Evolutionary conservation across 495 filamentous ascomycete genomes (phyloP), one percentile per base, ranked within the genome.

Genomic region (Bombardia bombarda): DNA sequence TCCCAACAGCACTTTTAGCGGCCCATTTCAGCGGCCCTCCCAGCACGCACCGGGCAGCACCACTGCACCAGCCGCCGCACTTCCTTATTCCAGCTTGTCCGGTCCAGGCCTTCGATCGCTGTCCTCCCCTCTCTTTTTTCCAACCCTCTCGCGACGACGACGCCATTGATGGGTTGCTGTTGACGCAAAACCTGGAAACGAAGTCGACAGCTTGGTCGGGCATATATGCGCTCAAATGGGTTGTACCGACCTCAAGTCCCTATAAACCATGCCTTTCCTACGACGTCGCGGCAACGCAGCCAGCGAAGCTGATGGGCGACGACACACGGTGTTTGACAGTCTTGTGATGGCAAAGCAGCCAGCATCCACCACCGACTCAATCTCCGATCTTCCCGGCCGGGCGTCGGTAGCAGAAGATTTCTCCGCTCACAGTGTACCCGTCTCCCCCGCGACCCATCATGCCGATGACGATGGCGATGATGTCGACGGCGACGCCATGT

Each of bases 251-350:
- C 50, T 58, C 54, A 41, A n/a, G 34, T 32, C 40, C 35, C 60
- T 46, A 49, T 55, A 57, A 49, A 47, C 46, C 48, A 73, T 73
- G 69, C 69, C 69, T 42, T 72, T 73, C 46, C 52, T 73, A 53
- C 68, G 68, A 56, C 67, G 69, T 43, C 69, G 69, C 50, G 69
- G 67, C 49, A 65, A 63, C 52, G 60, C 62, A 56, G 67, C 62
- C 52, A 73, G 68, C 57, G 69, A 73, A 48, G 61, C 61, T 41
- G 68, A 72, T 43, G 72, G 69, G 59, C 65, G 68, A 46, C 67
- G 68, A 18, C 66, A 69, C 44, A 62, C 67, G 24, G 52, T 67
- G 39, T 38, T 67, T 14, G 53, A 64, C 51, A 49, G 53, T 41
- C 52, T 65, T 32, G 39, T 51, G 16, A 51, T 42, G 39, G 49